These are phyloP conservation scores for Clathrus columnatus DNA, from an alignment of 768 basidiomycete genomes.

Conservation along the genomic window DNA sequence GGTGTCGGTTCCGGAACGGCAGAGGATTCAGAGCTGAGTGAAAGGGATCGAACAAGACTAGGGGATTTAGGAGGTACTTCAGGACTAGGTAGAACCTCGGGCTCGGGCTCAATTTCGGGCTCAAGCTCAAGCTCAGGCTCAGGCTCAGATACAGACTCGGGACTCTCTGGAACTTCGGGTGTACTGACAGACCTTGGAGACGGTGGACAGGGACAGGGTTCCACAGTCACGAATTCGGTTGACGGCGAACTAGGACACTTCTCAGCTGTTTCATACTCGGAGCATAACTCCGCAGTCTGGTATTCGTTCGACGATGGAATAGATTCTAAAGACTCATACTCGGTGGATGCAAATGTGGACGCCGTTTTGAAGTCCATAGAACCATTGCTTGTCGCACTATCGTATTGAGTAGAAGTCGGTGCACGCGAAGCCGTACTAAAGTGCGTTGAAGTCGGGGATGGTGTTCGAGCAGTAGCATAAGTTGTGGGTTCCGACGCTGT, in stretches of 20 bases:
- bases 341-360: slow-evolving; percentile 39
- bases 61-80: too few species aligned
- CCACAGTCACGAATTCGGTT: slow-evolving; percentile 45
- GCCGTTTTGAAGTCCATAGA: slow-evolving; percentile 33
- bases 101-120: background rate
- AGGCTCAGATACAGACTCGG: background rate
- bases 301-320: slow-evolving; percentile 29
- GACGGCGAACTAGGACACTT: slow-evolving; percentile 23
- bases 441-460: slow-evolving; percentile 14
- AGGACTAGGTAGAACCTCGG: background rate
- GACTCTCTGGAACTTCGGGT: background rate
- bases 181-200: slow-evolving; percentile 13
- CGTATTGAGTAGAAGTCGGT: slow-evolving; percentile 23
- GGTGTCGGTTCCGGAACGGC: too few species aligned
- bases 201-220: slow-evolving; percentile 30
- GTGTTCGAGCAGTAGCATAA: slow-evolving; percentile 19
- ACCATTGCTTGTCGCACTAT: slow-evolving; percentile 23
- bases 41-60: too few species aligned
- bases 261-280: slow-evolving; percentile 40
- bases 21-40: background rate
- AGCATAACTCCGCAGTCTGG: slow-evolving; percentile 32
- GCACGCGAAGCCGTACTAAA: slow-evolving; percentile 23
- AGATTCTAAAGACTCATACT: slow-evolving; percentile 10
- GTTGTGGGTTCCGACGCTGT: slow-evolving; percentile 12
- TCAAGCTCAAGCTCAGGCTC: background rate